These are phyloP conservation scores for Solidago caesia DNA, from an alignment of 129 eudicot species.

Conservation along the genomic window DNA sequence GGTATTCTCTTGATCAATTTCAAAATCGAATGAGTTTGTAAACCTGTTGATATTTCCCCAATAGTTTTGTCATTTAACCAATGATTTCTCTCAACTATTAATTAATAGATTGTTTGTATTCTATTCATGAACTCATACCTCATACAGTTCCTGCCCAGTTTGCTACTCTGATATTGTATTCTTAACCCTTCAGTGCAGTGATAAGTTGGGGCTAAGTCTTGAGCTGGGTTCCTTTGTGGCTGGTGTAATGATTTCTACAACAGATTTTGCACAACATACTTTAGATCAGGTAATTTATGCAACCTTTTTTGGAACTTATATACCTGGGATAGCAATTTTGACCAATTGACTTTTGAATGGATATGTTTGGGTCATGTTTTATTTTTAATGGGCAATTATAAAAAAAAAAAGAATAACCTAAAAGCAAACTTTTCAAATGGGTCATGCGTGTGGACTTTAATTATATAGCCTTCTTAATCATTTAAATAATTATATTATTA, in stretches of 20 bases:
- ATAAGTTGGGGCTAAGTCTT: conserved; percentile 96
- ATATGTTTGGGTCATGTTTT: not conserved
- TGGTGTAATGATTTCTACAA: conserved; percentile 97
- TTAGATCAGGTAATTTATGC: conserved; percentile 73
- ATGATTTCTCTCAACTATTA: not conserved
- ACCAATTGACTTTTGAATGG: not conserved
- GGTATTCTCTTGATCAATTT: too few relatives aligned
- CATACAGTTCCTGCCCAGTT: not conserved
- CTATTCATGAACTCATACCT: too few relatives aligned
- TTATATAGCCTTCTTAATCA: not conserved
- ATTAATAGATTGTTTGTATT: too few relatives aligned
- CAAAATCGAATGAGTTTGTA: too few relatives aligned
- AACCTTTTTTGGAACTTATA: not conserved
- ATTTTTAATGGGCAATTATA: too few relatives aligned
- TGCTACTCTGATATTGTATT: not conserved
- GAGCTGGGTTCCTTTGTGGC: conserved; percentile 99
- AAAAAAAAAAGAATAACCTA: not conserved
- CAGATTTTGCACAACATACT: conserved; percentile 92
- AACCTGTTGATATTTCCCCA: not conserved
- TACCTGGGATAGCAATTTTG: not conserved
- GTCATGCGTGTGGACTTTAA: not conserved
- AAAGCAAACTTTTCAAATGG: not conserved
- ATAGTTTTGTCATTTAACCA: not conserved
- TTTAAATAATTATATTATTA: not conserved
- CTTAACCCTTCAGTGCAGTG: conserved; percentile 83